phyloP scores from a whole-genome alignment of 768 basidiomycete genomes.

The Dentipellis fragilis region DNA sequence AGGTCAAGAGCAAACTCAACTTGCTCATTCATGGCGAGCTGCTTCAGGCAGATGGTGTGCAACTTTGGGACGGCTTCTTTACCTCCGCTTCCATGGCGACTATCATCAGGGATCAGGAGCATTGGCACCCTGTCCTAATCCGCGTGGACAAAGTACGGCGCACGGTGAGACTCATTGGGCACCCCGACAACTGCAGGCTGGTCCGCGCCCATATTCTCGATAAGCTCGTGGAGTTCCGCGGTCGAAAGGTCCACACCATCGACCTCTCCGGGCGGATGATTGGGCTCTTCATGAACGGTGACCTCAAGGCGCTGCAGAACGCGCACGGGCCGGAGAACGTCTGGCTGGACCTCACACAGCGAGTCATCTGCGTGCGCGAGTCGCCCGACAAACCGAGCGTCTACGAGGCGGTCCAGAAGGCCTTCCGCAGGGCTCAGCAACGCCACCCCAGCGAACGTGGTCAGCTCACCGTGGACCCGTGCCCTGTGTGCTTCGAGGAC shows the following conservation, averaged over 20 bases:
- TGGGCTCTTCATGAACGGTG: conserved; percentile 34
- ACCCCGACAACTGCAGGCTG: conserved; percentile 26
- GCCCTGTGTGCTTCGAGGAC: conserved; percentile 64
- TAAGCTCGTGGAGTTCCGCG: conserved; percentile 34
- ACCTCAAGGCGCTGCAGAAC: conserved; percentile 34
- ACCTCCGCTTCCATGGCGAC: conserved; percentile 31
- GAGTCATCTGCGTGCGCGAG: conserved; percentile 46
- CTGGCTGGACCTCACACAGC: conserved; percentile 32
- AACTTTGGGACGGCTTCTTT: conserved; percentile 63
- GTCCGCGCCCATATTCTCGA: conserved; percentile 37
- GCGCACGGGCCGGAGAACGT: conserved; percentile 52
- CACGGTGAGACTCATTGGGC: conserved; percentile 46
- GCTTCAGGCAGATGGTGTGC: conserved; percentile 37
- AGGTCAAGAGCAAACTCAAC: conserved; percentile 52
- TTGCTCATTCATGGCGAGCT: conserved; percentile 53
- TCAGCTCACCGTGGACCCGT: conserved; percentile 21
- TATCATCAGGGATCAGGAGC: conserved; percentile 32
- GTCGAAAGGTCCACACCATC: conserved; percentile 33
- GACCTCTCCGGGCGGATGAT: conserved; percentile 36
- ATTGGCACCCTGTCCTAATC: conserved; percentile 32
- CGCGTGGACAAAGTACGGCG: conserved; percentile 30
- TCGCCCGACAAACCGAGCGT: conserved; percentile 24
- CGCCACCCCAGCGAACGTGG: conserved; percentile 16
- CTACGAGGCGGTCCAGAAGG: conserved; percentile 32
- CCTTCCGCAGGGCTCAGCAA: conserved; percentile 22